Evolutionary conservation across 257 asterid species (phyloP).

Genomic region (Plantago ovata): DNA sequence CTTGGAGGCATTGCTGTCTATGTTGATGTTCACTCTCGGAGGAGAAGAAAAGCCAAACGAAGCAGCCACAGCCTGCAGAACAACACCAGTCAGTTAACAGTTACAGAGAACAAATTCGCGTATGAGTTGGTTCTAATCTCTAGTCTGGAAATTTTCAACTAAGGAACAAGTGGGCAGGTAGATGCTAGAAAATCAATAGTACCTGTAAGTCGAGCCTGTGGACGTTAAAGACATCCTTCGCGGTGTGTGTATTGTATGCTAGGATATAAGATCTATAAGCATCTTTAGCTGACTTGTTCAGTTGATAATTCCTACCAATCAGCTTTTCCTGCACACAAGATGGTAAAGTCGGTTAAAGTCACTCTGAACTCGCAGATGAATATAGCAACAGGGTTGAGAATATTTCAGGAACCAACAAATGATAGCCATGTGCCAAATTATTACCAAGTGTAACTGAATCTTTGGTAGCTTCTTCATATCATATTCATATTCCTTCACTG

Average conservation of each 20-base stretch:
- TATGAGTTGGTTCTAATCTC: no score
- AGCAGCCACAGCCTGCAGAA: constrained; percentile 83
- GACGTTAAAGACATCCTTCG: constrained; percentile 86
- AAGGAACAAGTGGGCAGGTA: no score
- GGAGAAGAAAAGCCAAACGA: constrained; percentile 82
- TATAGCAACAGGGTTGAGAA: background rate
- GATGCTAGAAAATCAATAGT: no score
- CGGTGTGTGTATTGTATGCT: constrained; percentile 84
- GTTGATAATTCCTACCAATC: constrained; percentile 57
- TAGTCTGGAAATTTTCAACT: no score
- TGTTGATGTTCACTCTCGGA: constrained; percentile 68
- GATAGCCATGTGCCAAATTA: background rate
- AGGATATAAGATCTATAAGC: constrained; percentile 85
- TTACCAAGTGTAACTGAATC: background rate
- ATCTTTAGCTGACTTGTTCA: constrained; percentile 87
- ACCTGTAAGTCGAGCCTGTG: constrained; percentile 88
- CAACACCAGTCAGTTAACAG: background rate
- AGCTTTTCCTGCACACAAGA: constrained; percentile 48
- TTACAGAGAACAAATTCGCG: no score
- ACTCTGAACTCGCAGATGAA: no score
- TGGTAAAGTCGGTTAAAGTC: no score
- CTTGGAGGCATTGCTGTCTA: constrained; percentile 81
- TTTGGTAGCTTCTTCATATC: background rate
- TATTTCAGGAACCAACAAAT: background rate
- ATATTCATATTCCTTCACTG: background rate